Conservation (phyloP, 768 basidiomycete species). For the Boletus tomentosulus region DNA sequence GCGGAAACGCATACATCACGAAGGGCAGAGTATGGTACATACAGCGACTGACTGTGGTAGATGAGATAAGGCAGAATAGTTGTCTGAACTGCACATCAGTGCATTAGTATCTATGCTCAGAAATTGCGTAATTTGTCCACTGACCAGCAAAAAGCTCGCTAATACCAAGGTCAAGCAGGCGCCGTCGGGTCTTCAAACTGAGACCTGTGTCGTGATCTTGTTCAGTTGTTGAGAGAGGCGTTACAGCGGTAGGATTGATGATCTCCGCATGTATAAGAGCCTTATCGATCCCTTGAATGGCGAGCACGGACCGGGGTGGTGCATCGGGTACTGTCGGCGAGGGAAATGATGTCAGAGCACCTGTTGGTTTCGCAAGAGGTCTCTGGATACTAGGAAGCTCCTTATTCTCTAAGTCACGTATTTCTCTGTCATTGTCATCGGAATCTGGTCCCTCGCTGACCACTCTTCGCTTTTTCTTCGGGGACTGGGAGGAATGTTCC, state of each 20-base stretch:
- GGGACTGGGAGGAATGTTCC: constrained; percentile 23
- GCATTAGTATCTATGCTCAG: constrained; percentile 11
- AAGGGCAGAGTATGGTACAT: constrained; percentile 61
- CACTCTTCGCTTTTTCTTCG: constrained; percentile 45
- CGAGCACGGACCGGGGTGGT: constrained; percentile 67
- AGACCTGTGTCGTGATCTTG: constrained; percentile 47
- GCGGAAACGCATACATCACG: constrained; percentile 92
- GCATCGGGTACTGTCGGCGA: constrained; percentile 60
- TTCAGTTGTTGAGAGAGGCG: constrained; percentile 39
- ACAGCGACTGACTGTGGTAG: constrained; percentile 45
- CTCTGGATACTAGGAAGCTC: background rate
- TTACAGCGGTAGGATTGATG: constrained; percentile 49
- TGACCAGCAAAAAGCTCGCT: constrained; percentile 83
- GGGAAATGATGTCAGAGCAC: constrained; percentile 64
- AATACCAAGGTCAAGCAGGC: constrained; percentile 76
- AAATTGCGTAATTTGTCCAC: constrained; percentile 17
- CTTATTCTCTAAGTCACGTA: background rate
- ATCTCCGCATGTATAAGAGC: constrained; percentile 67
- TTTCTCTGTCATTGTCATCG: constrained; percentile 3
- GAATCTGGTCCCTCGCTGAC: constrained; percentile 21
- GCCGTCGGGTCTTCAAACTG: constrained; percentile 52
- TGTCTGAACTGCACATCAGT: constrained; percentile 69
- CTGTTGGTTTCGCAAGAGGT: constrained; percentile 16
- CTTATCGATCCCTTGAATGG: constrained; percentile 74
- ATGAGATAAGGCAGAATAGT: constrained; percentile 80